Percentiles rank a stretch among this genome's conserved stretches.
These are phyloP conservation scores for Rhynchospora pubera DNA, from an alignment of 176 grass and related monocot genomes.

Conservation along the genomic window DNA sequence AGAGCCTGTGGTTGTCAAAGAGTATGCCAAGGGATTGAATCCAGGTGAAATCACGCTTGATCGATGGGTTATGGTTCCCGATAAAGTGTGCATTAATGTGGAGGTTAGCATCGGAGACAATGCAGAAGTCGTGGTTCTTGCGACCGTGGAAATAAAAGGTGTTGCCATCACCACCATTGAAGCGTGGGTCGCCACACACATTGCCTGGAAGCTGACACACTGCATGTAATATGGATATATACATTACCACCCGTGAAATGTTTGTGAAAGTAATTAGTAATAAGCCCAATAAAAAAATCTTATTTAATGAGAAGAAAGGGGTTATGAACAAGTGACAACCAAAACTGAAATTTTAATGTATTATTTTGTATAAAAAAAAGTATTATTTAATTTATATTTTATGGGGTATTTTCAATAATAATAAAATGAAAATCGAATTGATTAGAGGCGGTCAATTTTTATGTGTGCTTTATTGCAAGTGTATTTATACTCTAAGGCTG, in stretches of 20 bases:
- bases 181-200: conserved; percentile 33
- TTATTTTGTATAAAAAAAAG: too few species aligned
- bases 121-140: conserved; percentile 44
- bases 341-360: too few species aligned
- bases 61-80: conserved; percentile 28
- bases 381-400: too few species aligned
- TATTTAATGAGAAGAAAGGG: too few species aligned
- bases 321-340: too few species aligned
- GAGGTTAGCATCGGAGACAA: conserved; percentile 40
- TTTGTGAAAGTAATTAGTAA: neutral
- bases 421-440: too few species aligned
- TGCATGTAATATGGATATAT: neutral
- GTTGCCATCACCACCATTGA: conserved; percentile 63
- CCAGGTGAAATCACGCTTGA: conserved; percentile 47
- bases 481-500: too few species aligned
- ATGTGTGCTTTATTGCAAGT: too few species aligned
- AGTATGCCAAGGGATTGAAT: conserved; percentile 46
- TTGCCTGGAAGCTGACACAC: conserved; percentile 2
- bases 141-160: conserved; percentile 60
- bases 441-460: too few species aligned
- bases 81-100: conserved; percentile 66
- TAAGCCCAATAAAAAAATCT: too few species aligned
- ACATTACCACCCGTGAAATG: neutral
- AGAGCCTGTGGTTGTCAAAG: conserved; percentile 39
- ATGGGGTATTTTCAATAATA: too few species aligned